Evolutionary conservation across 2,329 filamentous ascomycete species (phyloP).

Genomic region (Pseudocercospora fijiensis): DNA sequence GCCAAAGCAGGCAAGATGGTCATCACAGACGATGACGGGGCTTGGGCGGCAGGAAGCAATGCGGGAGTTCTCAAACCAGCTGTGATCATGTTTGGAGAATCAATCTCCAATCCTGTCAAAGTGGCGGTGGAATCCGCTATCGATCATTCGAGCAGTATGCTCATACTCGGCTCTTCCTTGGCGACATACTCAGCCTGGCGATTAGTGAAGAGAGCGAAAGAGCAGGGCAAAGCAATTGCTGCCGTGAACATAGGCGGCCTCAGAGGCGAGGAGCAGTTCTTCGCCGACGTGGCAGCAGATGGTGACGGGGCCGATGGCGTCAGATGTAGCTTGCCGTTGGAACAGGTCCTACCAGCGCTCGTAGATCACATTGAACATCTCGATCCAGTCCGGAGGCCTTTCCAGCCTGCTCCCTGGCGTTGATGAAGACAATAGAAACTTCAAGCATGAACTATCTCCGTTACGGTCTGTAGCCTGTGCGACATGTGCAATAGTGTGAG

Average conservation of each 20-base stretch:
- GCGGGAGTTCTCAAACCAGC: conserved; percentile 87
- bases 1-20: conserved; percentile 61
- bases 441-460: not conserved
- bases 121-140: conserved; percentile 74
- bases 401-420: conserved; percentile 6
- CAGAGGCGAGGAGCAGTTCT: conserved; percentile 73
- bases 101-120: conserved; percentile 69
- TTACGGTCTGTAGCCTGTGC: not conserved
- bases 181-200: conserved; percentile 96
- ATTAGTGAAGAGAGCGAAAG: conserved; percentile 77
- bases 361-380: conserved; percentile 30
- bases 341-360: conserved; percentile 41
- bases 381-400: not conserved
- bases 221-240: conserved; percentile 79
- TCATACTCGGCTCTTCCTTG: conserved; percentile 84
- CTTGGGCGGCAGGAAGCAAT: conserved; percentile 58
- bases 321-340: conserved; percentile 43
- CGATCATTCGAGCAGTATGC: conserved; percentile 69
- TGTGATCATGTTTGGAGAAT: conserved; percentile 96
- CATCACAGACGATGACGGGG: conserved; percentile 74
- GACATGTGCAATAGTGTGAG: not conserved
- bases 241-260: conserved; percentile 83
- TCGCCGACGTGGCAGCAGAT: conserved; percentile 54
- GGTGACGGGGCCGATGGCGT: conserved; percentile 41
- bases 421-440: not conserved